These are phyloP conservation scores for Aspergillus sojae DNA, from an alignment of 2,329 filamentous ascomycete genomes.

Conservation along the genomic window DNA sequence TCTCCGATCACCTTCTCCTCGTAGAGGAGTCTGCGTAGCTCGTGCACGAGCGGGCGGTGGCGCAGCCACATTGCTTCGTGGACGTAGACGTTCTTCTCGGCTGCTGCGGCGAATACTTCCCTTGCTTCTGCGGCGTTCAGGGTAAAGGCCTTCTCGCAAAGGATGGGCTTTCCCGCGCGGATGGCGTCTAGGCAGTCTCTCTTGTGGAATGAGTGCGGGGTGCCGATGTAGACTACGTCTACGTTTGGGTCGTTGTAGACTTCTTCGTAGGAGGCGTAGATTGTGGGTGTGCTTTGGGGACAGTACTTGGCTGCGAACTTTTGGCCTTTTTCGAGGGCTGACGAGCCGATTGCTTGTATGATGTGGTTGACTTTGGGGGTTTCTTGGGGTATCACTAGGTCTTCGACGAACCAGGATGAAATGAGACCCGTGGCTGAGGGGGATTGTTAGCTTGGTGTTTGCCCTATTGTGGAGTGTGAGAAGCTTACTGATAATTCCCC, in stretches of 20 bases:
- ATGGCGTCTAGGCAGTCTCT: conserved; percentile 54
- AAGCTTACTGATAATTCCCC: neutral
- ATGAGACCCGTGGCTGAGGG: neutral
- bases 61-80: conserved; percentile 21
- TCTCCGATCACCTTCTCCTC: neutral
- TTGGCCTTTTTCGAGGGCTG: neutral
- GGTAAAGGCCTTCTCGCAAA: conserved; percentile 57
- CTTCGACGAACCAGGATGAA: neutral
- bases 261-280: conserved; percentile 15
- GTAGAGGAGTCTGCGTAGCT: neutral
- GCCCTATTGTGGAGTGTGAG: neutral
- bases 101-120: conserved; percentile 45
- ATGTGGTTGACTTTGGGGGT: neutral
- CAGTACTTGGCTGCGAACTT: neutral
- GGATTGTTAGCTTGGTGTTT: neutral
- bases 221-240: conserved; percentile 33
- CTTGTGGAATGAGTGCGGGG: conserved; percentile 34
- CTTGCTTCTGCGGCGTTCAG: conserved; percentile 50
- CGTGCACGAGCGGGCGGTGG: conserved; percentile 5
- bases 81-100: conserved; percentile 20
- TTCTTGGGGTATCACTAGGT: neutral
- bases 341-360: neutral
- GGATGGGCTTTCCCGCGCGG: conserved; percentile 55
- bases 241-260: conserved; percentile 26
- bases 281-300: neutral